Base-by-base conservation (phyloP, 495 filamentous ascomycete species). In the Sporormia fimetaria region DNA sequence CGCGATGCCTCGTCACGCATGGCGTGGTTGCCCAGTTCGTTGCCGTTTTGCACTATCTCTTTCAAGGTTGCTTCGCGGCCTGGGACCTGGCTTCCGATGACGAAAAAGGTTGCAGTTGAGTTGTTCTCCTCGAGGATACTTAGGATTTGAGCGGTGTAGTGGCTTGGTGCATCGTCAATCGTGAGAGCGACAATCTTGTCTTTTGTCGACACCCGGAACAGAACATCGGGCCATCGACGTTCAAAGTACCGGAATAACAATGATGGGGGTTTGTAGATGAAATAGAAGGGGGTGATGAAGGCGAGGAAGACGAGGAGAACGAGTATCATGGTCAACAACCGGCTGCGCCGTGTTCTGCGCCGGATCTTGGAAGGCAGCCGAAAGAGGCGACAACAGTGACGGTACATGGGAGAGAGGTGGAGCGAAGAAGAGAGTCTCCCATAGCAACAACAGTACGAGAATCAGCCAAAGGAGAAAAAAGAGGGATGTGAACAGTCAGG, bases 11-110 rank as follows among this genome's bases (percentile, higher is more conserved):
- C 82, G 61, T 94, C 84, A 55, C 70, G 66, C 81, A 87, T 86
- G 3, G 78, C 85, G 58, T 94, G 85, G 59, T 92, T 92, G 29
- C 71, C 85, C 7, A 87, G 66, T 57, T 87, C 82, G 51, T 79
- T 75, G 5, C 78, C 78, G 10, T 56, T 63, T 14, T 66, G 56
- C n/a, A 87, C 65, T 3, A 86, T 57, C 26, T 78, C 67, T 25
- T 67, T 55, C 16, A 90, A 65, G 0, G 71, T 61, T 2, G 64
- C 51, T 58, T 82, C 75, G 15, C 70, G 60, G 0, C 75, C 78
- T 0, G 64, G 26, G 0, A 87, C 74, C 58, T 94, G 83, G 6
- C 65, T 65, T 9, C 85, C 86, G 44, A 92, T 65, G 27, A 61
- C 37, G 43, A 65, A 65, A 39, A 62, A 63, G 0, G 62, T 65